Conservation (phyloP, 225 moss, liverwort and hornwort species). For the Climacium dendroides region DNA sequence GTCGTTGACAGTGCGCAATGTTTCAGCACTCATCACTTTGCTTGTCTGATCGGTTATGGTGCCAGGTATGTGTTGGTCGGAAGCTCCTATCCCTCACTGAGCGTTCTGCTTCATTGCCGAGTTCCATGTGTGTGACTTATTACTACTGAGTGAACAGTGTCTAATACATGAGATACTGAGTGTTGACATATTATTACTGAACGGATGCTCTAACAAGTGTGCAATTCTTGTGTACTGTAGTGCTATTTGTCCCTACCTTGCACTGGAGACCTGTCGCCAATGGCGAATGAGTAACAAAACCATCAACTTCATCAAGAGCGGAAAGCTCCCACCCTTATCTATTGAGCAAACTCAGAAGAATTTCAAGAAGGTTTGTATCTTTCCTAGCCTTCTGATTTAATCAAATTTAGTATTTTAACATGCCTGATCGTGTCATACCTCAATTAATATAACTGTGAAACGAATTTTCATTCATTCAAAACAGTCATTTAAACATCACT, state of each 20-base stretch:
- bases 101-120: neutral
- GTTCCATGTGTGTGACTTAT: neutral
- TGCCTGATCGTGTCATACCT: too few relatives aligned
- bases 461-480: neutral
- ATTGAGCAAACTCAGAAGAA: constrained; percentile 78
- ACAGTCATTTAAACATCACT: neutral
- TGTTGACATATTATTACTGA: neutral
- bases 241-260: constrained; percentile 91
- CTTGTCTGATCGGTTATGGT: constrained; percentile 88
- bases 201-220: neutral
- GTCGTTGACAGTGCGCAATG: constrained; percentile 84
- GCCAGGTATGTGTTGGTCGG: constrained; percentile 43
- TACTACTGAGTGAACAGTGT: neutral
- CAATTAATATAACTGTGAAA: neutral
- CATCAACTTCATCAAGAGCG: constrained; percentile 59
- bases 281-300: constrained; percentile 86
- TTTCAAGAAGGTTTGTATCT: constrained; percentile 49
- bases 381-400: neutral
- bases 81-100: neutral
- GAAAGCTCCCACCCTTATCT: constrained; percentile 60
- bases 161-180: neutral
- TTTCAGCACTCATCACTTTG: constrained; percentile 97
- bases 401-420: neutral
- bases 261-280: constrained; percentile 85
- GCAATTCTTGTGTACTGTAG: constrained; percentile 10